phyloP scores from a whole-genome alignment of 2,329 filamentous ascomycete genomes.

The Bipolaris cookei region DNA sequence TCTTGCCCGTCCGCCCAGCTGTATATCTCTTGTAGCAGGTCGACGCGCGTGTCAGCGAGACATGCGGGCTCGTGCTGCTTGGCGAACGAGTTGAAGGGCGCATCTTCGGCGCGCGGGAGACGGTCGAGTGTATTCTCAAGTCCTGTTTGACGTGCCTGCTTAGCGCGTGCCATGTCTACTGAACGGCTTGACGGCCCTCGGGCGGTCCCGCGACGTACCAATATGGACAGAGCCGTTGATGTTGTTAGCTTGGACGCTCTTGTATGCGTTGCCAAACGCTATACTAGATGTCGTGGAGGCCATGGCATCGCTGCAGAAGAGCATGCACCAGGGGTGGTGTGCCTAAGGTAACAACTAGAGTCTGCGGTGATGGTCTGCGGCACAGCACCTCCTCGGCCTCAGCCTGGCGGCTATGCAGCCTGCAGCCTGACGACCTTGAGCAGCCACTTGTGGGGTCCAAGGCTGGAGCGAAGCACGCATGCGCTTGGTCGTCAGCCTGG shows the following conservation, averaged over 20 bases:
- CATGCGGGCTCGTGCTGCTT: too few relatives aligned
- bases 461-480: background rate
- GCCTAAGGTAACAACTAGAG: background rate
- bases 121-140: too few relatives aligned
- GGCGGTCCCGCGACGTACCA: conserved; percentile 1
- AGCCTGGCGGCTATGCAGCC: background rate
- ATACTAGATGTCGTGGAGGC: background rate
- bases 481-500: background rate
- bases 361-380: too few relatives aligned
- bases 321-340: background rate
- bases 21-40: too few relatives aligned
- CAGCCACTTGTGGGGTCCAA: background rate
- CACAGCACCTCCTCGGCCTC: background rate
- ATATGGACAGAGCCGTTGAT: background rate
- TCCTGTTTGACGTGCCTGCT: too few relatives aligned
- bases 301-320: background rate
- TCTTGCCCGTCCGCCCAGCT: too few relatives aligned
- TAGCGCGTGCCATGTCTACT: too few relatives aligned
- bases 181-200: background rate
- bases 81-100: too few relatives aligned
- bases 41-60: too few relatives aligned
- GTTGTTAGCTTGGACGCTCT: background rate
- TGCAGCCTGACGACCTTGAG: background rate
- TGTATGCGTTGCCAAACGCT: background rate
- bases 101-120: too few relatives aligned